Conservation (phyloP, 495 filamentous ascomycete species). For the Friedmanniomyces simplex region DNA sequence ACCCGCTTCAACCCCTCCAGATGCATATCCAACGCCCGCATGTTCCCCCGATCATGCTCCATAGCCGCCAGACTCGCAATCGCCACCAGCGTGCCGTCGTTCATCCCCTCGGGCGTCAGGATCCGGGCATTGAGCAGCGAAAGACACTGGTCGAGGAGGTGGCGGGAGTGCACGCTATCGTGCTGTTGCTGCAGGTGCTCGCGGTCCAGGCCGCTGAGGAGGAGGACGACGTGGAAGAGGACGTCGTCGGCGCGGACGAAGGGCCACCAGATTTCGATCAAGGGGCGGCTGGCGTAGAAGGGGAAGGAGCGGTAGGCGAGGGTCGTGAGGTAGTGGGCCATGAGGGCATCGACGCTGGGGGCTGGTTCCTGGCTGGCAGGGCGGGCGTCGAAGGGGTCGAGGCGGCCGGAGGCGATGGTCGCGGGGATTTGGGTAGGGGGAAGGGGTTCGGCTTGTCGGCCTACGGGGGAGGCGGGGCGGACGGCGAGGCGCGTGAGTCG, state of each 20-base stretch:
- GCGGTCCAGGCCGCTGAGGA: conserved; percentile 10
- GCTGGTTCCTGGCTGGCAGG: background rate
- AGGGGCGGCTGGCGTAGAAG: conserved; percentile 11
- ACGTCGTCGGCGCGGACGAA: conserved; percentile 17
- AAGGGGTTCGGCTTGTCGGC: conserved; percentile 6
- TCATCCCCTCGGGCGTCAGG: conserved; percentile 2
- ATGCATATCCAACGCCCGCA: conserved; percentile 15
- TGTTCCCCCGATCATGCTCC: conserved; percentile 15
- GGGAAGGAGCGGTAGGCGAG: conserved; percentile 16
- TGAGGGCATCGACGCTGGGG: conserved; percentile 4
- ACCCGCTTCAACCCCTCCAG: conserved; percentile 13
- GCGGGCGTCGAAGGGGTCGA: conserved; percentile 16
- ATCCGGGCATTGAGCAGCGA: conserved; percentile 6
- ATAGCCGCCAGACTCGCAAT: conserved; percentile 14
- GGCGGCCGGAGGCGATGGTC: background rate
- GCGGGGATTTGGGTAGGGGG: background rate
- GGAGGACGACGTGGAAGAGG: conserved; percentile 17
- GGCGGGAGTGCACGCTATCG: conserved; percentile 3
- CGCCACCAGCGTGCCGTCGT: conserved; percentile 10
- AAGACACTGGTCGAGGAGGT: conserved; percentile 11
- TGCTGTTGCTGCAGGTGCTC: background rate
- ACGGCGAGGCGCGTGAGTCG: background rate
- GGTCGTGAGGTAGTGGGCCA: conserved; percentile 7
- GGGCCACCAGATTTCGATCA: conserved; percentile 20
- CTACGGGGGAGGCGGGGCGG: background rate